Conservation (phyloP, 2,329 filamentous ascomycete genomes). For the Fusarium temperatum region DNA sequence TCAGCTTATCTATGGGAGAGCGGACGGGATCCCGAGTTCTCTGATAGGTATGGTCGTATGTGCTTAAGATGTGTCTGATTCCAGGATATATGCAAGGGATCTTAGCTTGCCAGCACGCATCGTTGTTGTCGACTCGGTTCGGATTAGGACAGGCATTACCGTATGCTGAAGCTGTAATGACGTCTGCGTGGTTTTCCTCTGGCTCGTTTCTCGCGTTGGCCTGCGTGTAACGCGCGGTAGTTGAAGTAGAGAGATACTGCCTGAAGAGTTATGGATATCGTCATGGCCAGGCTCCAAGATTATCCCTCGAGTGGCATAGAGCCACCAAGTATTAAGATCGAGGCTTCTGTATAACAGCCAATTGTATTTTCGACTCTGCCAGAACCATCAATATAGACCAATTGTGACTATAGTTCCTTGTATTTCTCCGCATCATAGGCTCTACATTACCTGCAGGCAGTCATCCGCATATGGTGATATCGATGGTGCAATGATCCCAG, state of each 20-base stretch:
- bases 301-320: accelerated
- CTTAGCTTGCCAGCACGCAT: no score
- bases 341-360: neutral
- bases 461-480: neutral
- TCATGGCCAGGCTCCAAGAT: neutral
- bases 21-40: neutral
- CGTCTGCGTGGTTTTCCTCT: neutral
- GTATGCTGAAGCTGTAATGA: neutral
- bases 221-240: accelerated
- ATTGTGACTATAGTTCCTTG: neutral
- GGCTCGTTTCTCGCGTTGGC: no score
- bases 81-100: accelerated
- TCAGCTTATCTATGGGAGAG: no score
- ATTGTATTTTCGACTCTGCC: neutral
- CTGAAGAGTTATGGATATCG: neutral
- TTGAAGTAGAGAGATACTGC: no score
- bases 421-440: neutral
- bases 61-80: accelerated
- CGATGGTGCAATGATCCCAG: neutral
- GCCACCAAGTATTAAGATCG: neutral
- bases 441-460: neutral
- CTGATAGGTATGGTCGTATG: neutral
- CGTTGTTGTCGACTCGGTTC: no score
- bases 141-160: neutral
- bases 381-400: neutral